Conservation (phyloP, 352 stramenopile species). For the Globisporangium paddicum region DNA sequence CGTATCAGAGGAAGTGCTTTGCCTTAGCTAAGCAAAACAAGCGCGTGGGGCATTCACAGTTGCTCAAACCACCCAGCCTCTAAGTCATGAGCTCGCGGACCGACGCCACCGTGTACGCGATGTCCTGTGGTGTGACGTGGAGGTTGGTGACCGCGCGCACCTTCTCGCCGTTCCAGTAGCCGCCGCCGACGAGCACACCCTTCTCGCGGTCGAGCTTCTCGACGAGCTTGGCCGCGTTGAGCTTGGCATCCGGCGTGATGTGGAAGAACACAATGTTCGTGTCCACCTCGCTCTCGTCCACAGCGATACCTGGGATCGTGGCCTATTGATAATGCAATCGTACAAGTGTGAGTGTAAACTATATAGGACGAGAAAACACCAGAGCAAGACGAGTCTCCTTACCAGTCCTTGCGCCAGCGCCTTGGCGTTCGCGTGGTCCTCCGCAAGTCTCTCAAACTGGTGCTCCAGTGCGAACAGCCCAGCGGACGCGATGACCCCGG, state of each 20-base stretch:
- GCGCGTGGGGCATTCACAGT: neutral
- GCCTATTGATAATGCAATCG: constrained; percentile 13
- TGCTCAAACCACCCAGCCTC: no score
- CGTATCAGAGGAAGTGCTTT: neutral
- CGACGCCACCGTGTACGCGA: constrained; percentile 55
- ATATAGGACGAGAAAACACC: neutral
- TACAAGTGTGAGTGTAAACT: neutral
- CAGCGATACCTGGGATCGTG: constrained; percentile 53
- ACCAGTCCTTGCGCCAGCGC: constrained; percentile 60
- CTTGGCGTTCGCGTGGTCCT: constrained; percentile 83
- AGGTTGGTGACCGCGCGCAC: constrained; percentile 75
- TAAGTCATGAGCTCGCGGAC: constrained; percentile 53
- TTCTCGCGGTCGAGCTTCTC: constrained; percentile 57
- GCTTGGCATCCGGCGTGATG: constrained; percentile 47
- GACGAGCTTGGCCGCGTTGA: constrained; percentile 48
- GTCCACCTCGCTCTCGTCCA: constrained; percentile 62
- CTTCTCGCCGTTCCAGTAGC: constrained; percentile 54
- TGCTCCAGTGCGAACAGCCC: constrained; percentile 89
- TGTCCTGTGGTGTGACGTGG: constrained; percentile 57
- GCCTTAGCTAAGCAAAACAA: neutral
- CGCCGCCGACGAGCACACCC: constrained; percentile 58
- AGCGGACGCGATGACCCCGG: constrained; percentile 91
- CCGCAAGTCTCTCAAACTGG: constrained; percentile 77
- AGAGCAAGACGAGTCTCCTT: neutral
- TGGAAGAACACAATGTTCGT: constrained; percentile 90